These are phyloP conservation scores for Chrysophaeum taylorii DNA, from an alignment of 352 stramenopile species.

Conservation along the genomic window DNA sequence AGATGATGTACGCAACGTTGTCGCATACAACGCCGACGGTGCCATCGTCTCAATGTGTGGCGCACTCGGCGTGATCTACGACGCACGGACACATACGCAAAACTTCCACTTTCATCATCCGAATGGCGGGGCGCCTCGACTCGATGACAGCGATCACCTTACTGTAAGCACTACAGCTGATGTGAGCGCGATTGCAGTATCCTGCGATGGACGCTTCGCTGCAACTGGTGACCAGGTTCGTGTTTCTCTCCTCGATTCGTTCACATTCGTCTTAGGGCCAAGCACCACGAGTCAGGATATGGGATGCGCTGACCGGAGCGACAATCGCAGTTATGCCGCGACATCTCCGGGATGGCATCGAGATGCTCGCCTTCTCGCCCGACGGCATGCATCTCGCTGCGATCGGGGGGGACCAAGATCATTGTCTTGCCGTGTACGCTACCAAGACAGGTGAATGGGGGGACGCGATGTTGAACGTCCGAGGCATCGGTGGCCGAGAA, in stretches of 20 bases:
- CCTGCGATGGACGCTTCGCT: background rate
- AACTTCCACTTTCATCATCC: conserved; percentile 8
- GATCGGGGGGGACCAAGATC: background rate
- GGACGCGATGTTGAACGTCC: background rate
- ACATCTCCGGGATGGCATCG: background rate
- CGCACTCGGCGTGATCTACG: conserved; percentile 1
- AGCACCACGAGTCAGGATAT: background rate
- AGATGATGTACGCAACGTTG: background rate
- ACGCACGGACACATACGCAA: background rate
- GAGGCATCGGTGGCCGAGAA: background rate
- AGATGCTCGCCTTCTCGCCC: background rate
- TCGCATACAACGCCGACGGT: background rate
- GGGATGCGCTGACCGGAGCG: background rate
- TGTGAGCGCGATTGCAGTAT: background rate
- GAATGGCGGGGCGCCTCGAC: background rate
- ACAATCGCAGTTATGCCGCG: background rate
- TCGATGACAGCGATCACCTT: background rate
- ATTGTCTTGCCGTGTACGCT: background rate
- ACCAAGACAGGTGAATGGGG: background rate
- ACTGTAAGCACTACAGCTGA: background rate
- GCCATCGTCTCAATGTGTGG: background rate
- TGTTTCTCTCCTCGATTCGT: too few relatives aligned
- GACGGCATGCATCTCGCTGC: conserved; percentile 1
- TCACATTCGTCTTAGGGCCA: too few relatives aligned
- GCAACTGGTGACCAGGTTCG: conserved; percentile 5